Conservation (phyloP, 768 basidiomycete species). For the Jaapia argillacea region DNA sequence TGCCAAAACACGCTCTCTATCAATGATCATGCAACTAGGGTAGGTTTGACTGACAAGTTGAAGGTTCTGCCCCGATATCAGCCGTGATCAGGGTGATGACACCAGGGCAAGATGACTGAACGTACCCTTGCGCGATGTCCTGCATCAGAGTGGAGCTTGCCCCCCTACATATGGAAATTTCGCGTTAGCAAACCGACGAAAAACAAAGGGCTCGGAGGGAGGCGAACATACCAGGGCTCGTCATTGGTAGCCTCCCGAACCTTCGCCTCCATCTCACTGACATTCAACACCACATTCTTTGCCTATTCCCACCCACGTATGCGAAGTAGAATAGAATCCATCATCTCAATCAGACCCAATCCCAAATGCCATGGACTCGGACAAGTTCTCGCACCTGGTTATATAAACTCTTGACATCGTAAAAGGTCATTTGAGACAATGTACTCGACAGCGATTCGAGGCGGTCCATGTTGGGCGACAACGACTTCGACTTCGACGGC, state of each 20-base stretch:
- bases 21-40: not conserved
- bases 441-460: slow-evolving; percentile 66
- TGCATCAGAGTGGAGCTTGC: slow-evolving; percentile 98
- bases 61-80: slow-evolving; percentile 64
- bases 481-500: too few relatives aligned
- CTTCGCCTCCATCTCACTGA: slow-evolving; percentile 96
- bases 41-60: slow-evolving; percentile 67
- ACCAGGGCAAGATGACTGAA: slow-evolving; percentile 11
- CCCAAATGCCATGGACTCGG: not conserved
- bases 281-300: slow-evolving; percentile 92
- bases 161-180: slow-evolving; percentile 49
- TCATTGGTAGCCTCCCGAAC: slow-evolving; percentile 96
- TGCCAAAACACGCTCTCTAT: slow-evolving; percentile 19
- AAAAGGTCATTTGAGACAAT: slow-evolving; percentile 77
- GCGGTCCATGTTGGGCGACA: slow-evolving; percentile 55
- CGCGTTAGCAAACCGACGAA: not conserved
- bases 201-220: not conserved
- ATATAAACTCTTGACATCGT: slow-evolving; percentile 93
- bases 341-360: not conserved
- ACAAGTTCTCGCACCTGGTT: slow-evolving; percentile 56
- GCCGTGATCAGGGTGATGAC: not conserved
- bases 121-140: slow-evolving; percentile 94
- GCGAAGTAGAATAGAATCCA: not conserved
- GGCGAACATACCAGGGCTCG: slow-evolving; percentile 88
- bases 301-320: slow-evolving; percentile 37